phyloP scores from a whole-genome alignment of 1,139 yeast genomes.

The Blastobotrys arbuscula region DNA sequence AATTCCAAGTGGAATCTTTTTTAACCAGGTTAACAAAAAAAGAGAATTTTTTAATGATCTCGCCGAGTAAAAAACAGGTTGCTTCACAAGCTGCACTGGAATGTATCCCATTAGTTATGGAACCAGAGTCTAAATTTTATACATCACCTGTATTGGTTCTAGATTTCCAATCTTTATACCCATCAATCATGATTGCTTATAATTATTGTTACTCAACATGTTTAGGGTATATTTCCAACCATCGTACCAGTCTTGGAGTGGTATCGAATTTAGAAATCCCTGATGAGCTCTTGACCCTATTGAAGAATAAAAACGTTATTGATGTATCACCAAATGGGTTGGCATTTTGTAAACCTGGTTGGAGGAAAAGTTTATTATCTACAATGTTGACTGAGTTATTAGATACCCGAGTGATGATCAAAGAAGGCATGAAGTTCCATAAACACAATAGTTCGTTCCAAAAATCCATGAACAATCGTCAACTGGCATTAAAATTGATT shows the following conservation, averaged over 20 bases:
- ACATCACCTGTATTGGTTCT: conserved; percentile 84
- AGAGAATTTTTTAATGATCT: conserved; percentile 64
- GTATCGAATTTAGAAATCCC: conserved; percentile 46
- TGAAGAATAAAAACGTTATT: conserved; percentile 49
- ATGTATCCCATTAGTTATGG: conserved; percentile 86
- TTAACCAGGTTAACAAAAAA: conserved; percentile 66
- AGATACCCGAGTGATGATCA: conserved; percentile 73
- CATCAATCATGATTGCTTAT: conserved; percentile 86
- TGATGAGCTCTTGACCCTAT: conserved; percentile 49
- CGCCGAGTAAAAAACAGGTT: conserved; percentile 80
- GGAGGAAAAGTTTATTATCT: conserved; percentile 70
- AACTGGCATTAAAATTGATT: conserved; percentile 77
- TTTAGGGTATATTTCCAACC: no score
- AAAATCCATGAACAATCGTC: conserved; percentile 67
- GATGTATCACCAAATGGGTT: conserved; percentile 82
- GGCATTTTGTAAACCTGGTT: conserved; percentile 59
- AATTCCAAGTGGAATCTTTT: conserved; percentile 85
- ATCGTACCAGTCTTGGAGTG: no score
- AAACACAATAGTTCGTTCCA: conserved; percentile 42
- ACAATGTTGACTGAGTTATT: conserved; percentile 80
- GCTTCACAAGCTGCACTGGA: conserved; percentile 82
- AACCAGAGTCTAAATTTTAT: conserved; percentile 79
- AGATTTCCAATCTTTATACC: conserved; percentile 91
- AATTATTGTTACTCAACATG: conserved; percentile 89
- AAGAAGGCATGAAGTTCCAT: conserved; percentile 57